These are phyloP conservation scores for Eudorina sp. DNA, from an alignment of 139 green algal genomes.

Conservation along the genomic window DNA sequence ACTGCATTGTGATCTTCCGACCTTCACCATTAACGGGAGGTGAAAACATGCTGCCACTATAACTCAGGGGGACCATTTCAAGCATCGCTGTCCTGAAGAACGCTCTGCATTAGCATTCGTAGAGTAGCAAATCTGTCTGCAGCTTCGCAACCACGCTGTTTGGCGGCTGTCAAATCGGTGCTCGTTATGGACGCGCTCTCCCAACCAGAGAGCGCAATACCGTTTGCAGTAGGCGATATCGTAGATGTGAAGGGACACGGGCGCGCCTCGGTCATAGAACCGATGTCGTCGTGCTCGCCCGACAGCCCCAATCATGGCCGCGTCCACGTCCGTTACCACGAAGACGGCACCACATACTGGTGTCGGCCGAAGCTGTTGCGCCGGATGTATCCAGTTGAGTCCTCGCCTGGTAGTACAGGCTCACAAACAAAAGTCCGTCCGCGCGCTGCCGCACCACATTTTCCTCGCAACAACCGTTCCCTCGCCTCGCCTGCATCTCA, in stretches of 20 bases:
- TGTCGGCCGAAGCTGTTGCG: neutral
- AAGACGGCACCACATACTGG: slow-evolving; percentile 26
- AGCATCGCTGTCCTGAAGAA: too few species aligned
- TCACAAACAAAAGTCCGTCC: neutral
- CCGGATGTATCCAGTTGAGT: slow-evolving; percentile 1
- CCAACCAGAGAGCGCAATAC: too few species aligned
- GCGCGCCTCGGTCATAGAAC: slow-evolving; percentile 8
- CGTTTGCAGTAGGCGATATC: slow-evolving; percentile 3
- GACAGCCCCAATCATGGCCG: neutral
- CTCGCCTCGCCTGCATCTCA: neutral
- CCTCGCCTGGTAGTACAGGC: neutral
- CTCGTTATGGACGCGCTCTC: too few species aligned
- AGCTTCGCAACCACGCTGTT: too few species aligned
- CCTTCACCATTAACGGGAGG: too few species aligned
- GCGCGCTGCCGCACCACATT: neutral
- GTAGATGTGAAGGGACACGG: slow-evolving; percentile 22
- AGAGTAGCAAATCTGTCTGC: too few species aligned
- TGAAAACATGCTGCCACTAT: too few species aligned
- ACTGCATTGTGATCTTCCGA: too few species aligned
- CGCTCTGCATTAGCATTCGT: too few species aligned
- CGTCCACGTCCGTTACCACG: slow-evolving; percentile 21
- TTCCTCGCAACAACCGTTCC: too few species aligned
- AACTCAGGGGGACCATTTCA: too few species aligned
- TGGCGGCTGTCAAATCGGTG: too few species aligned
- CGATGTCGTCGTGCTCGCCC: neutral